Evolutionary conservation across 2,329 filamentous ascomycete species (phyloP), one percentile per base, ranked within the genome.

Genomic region (Epichloe baconii): DNA sequence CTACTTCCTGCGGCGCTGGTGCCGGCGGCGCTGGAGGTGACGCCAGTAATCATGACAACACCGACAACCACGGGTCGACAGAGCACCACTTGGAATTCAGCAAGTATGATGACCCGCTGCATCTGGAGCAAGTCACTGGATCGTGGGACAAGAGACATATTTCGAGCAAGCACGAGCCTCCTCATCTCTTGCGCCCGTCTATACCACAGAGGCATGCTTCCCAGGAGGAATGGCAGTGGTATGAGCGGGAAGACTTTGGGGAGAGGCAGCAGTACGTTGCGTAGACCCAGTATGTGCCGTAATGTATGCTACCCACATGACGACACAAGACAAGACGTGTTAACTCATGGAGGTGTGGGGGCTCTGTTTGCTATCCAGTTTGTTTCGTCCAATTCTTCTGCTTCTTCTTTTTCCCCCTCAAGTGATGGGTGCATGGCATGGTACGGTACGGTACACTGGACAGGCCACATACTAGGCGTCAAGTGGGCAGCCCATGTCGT

Each of bases 171-270:
- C 52, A 52, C 7, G 40, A 48, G 11, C 15, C 17, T 12, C 15
- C 17, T 12, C 42, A 44, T 21, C 17, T 31, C 7, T 38, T 48
- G 38, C 42, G 37, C 6, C 36, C 43, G 36, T 41, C 21, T 15
- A 6, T 44, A 34, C 35, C 47, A 19, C 47, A 47, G 42, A 43
- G 51, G 50, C 21, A 49, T 44, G 44, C 56, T 48, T 49, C 48
- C 43, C 56, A 56, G 34, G 59, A 60, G 11, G 60, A 58, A 6
- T 66, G 67, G 67, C 61, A 67, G 45, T 66, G 66, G 62, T 60
- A 65, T 49, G 61, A 61, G 52, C 61, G 58, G 40, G 66, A 68
- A 50, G 64, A 64, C 21, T 64, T 66, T 50, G 59, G 58, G 26
- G 57, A 63, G 46, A 58, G 54, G 38, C 56, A 54, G 47, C 52